Base-by-base conservation (phyloP, 257 asterid genomes). In the Solanum pimpinellifolium region DNA sequence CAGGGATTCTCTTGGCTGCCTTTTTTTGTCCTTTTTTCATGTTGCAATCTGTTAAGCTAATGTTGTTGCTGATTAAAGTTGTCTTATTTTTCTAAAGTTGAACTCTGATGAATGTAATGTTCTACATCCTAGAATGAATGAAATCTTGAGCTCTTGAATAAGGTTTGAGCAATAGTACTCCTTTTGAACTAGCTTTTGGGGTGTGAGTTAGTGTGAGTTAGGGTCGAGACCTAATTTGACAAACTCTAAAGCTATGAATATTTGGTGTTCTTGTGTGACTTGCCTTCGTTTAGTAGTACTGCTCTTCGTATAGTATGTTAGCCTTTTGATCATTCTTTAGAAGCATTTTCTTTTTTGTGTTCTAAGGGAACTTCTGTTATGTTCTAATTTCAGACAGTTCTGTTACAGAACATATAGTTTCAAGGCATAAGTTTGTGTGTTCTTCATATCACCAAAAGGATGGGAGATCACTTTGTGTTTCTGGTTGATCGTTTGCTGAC, bases 401-500 rank as follows among this genome's bases (percentile, higher is more conserved):
- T 9, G 41, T 2, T 65, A 31, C 11, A 84, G 44, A 69, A 65
- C 39, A 25, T 16, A 47, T 85, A 42, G 80, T 85, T 85, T n/a
- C 14, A 33, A 68, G 47, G 46, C 68, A 29, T 68, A 65, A 66
- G 60, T 85, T 68, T 29, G 29, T 44, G 81, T 85, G 29, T 18
- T 27, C 9, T 27, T 6, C 27, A 27, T 42, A 85, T 68, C 65
- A 44, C 21, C 83, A 12, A n/a, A 25, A 90, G 39, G 84, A 94
- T 97, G 99, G 99, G 98, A 78, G 99, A 97, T 91, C 99, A 97
- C 90, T 94, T 97, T 86, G 99, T 95, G 84, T 90, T 97, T 91
- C 94, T 97, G 89, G 99, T 97, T 14, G 99, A 97, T 92, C 97
- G 98, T 2, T 91, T 97, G 95, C 96, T 97, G 31, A 97, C 99